phyloP scores from a whole-genome alignment of 345 rosid species.

The Carallia brachiata region DNA sequence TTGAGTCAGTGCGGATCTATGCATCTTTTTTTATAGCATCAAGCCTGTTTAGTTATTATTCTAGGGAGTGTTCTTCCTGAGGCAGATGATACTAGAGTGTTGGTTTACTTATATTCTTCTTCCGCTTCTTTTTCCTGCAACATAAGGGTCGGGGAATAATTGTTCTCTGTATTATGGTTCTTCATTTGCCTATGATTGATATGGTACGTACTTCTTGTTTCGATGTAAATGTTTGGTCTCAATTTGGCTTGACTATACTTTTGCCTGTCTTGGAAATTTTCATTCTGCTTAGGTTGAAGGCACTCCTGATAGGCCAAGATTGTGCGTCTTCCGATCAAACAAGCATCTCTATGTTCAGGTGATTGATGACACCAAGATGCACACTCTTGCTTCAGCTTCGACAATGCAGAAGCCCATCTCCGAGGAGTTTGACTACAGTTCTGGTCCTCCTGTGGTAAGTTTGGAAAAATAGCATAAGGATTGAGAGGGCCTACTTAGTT shows the following conservation, averaged over 20 bases:
- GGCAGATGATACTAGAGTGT: no score
- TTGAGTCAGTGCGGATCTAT: neutral
- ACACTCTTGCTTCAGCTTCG: conserved; percentile 87
- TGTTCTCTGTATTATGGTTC: no score
- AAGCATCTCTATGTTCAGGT: conserved; percentile 89
- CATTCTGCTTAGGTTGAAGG: conserved; percentile 56
- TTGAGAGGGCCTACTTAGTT: conserved; percentile 1
- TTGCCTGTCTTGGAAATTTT: neutral
- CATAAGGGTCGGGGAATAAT: no score
- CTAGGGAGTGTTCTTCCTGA: no score
- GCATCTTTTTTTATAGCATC: neutral
- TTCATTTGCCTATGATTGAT: neutral
- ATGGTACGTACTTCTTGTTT: neutral
- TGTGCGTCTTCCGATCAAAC: conserved; percentile 83
- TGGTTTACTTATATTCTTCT: no score
- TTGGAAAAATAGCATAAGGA: neutral
- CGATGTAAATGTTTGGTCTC: neutral
- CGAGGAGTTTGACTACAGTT: conserved; percentile 54
- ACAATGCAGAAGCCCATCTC: conserved; percentile 74
- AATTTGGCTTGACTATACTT: neutral
- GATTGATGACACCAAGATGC: conserved; percentile 97
- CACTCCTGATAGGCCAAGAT: conserved; percentile 82
- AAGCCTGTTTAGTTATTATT: no score
- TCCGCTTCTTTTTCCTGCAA: no score
- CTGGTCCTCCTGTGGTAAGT: conserved; percentile 87